These are phyloP conservation scores for Calocybe indica DNA, from an alignment of 768 basidiomycete species.

Conservation along the genomic window DNA sequence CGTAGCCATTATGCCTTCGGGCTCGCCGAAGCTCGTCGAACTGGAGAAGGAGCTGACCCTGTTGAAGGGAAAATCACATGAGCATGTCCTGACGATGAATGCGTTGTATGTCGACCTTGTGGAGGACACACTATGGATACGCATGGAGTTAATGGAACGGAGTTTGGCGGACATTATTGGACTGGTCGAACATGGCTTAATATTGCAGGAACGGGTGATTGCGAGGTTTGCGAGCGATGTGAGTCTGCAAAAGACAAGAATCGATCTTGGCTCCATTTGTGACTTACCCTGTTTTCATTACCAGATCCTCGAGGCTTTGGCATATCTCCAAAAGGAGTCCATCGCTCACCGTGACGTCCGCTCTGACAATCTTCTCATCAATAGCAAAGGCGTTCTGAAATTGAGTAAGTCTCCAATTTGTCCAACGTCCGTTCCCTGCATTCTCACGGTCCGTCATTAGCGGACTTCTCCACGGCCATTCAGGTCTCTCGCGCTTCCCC, in stretches of 20 bases:
- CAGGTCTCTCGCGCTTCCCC: conserved; percentile 47
- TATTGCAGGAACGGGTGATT: conserved; percentile 62
- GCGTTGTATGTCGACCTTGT: conserved; percentile 62
- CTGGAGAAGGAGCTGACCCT: conserved; percentile 55
- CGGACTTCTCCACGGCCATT: conserved; percentile 78
- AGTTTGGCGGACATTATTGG: conserved; percentile 79
- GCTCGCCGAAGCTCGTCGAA: conserved; percentile 59
- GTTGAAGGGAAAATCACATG: conserved; percentile 51
- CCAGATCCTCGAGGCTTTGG: conserved; percentile 61
- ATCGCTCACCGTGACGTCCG: conserved; percentile 84
- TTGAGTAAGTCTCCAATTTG: conserved; percentile 43
- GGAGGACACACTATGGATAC: conserved; percentile 72
- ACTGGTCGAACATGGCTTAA: conserved; percentile 54
- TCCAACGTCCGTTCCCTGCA: neutral
- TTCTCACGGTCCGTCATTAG: conserved; percentile 24
- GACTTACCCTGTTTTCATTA: conserved; percentile 3
- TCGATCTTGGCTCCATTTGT: conserved; percentile 1
- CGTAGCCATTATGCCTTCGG: conserved; percentile 52
- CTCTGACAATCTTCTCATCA: conserved; percentile 77
- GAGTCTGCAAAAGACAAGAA: conserved; percentile 23
- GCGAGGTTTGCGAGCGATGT: conserved; percentile 77
- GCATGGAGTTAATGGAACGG: conserved; percentile 89
- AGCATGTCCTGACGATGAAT: conserved; percentile 63
- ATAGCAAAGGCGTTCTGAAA: conserved; percentile 64
- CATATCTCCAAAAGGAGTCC: conserved; percentile 54